Base-by-base conservation (phyloP, 2,329 filamentous ascomycete species). In the Curvularia lunata region DNA sequence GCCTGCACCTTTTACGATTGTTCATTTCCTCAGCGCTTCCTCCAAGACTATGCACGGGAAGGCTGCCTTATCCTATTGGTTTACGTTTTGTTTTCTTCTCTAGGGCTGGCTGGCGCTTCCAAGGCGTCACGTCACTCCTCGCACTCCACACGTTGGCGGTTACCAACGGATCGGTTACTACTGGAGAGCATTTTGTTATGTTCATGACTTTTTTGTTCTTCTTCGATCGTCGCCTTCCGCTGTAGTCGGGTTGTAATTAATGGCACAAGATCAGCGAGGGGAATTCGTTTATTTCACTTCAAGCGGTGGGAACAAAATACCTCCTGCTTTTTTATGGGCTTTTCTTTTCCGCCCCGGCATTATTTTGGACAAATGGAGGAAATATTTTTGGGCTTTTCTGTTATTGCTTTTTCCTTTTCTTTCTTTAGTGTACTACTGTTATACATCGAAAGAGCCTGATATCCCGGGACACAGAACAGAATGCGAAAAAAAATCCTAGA, bases 161-260 rank as follows among this genome's bases (percentile, higher is more conserved):
- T 56, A 50, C 45, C 37, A 50, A 53, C 18, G 40, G 27, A 54
- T 43, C 42, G 49, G 56, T 27, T 50, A 52, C 48, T 54, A 41
- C 42, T 46, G 49, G 52, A 64, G 59, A 53, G 58, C 54, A 40
- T 23, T 51, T 62, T 67, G 63, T 66, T 61, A 66, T 49, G 56
- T 64, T 67, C 61, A 71, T 65, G 67, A 73, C 40, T 66, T 62
- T 58, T 37, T 42, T 30, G 28, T 30, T 28, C 23, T 63, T 57
- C 43, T 67, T 70, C 52, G 57, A 69, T 65, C 57, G 50, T 59
- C 58, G 61, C 66, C 64, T 67, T 73, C 56, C 60, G 61, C 67
- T 59, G 46, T 66, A 68, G 56, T 64, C 65, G 70, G 62, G 59
- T 68, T 75, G 72, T 76, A 76, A 75, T 75, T 75, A 75, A 75